These are phyloP conservation scores for Blakeslea trispora DNA, from an alignment of 371 early-diverging fungal genomes.

Conservation along the genomic window DNA sequence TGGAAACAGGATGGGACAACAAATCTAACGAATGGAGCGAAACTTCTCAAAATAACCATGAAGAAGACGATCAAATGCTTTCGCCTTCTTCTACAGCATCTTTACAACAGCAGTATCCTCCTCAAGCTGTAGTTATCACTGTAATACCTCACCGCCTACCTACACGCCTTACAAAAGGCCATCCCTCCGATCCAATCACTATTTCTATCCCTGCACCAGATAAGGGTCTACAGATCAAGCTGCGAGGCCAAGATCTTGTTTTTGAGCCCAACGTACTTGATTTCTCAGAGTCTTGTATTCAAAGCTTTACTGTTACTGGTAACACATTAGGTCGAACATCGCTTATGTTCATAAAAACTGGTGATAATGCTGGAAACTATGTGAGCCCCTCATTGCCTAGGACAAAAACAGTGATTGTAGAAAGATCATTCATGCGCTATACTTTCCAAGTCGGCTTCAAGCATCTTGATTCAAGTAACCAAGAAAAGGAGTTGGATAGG, in stretches of 20 bases:
- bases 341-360: conserved; percentile 63
- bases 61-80: conserved; percentile 10
- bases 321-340: conserved; percentile 68
- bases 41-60: background rate
- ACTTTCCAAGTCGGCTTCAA: conserved; percentile 65
- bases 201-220: conserved; percentile 65
- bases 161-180: conserved; percentile 58
- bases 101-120: conserved; percentile 18
- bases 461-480: conserved; percentile 24
- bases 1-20: conserved; percentile 63
- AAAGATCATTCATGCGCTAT: conserved; percentile 70
- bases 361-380: conserved; percentile 55
- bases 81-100: conserved; percentile 27
- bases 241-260: conserved; percentile 61
- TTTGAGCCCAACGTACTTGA: conserved; percentile 63
- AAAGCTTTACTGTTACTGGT: conserved; percentile 64
- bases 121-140: conserved; percentile 42
- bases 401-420: conserved; percentile 65
- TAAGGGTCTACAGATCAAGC: conserved; percentile 62
- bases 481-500: background rate
- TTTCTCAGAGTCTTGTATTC: conserved; percentile 56
- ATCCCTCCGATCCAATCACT: conserved; percentile 59
- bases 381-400: conserved; percentile 56
- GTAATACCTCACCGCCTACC: conserved; percentile 56
- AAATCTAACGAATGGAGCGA: conserved; percentile 15